Evolutionary conservation across 176 grass and related monocot species (phyloP).

Genomic region (Sorghum bicolor): DNA sequence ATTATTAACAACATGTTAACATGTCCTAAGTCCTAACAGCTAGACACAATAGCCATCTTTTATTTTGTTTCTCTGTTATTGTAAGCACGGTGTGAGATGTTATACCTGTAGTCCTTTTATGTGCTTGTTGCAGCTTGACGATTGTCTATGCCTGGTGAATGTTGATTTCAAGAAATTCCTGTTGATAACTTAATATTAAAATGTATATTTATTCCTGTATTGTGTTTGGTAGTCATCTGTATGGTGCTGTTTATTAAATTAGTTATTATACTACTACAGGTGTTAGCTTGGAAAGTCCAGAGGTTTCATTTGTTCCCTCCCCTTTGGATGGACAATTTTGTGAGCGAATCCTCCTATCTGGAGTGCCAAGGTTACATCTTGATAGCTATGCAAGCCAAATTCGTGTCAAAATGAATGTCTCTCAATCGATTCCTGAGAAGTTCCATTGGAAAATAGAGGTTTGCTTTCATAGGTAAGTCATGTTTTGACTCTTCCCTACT

Average conservation of each 20-base stretch:
- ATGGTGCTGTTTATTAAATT: background rate
- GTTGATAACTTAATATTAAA: background rate
- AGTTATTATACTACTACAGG: slow-evolving; percentile 32
- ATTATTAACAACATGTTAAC: background rate
- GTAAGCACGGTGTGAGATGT: background rate
- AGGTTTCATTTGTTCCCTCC: slow-evolving; percentile 47
- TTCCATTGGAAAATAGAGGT: slow-evolving; percentile 66
- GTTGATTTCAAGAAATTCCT: background rate
- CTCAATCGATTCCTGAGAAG: slow-evolving; percentile 61
- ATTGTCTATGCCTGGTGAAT: background rate
- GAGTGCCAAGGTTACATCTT: slow-evolving; percentile 65
- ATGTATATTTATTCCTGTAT: background rate
- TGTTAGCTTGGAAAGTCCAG: slow-evolving; percentile 61
- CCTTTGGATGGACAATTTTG: slow-evolving; percentile 54
- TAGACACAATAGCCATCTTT: background rate
- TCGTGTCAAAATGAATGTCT: slow-evolving; percentile 61
- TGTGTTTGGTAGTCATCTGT: background rate
- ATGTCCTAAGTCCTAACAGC: background rate
- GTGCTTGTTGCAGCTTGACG: background rate
- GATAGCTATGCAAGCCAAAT: slow-evolving; percentile 58
- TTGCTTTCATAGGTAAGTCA: slow-evolving; percentile 81
- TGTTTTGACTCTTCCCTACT: background rate
- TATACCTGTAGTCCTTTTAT: background rate
- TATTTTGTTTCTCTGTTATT: background rate
- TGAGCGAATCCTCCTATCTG: slow-evolving; percentile 56